Conservation (phyloP, 495 filamentous ascomycete genomes). For the Viridothelium virens region DNA sequence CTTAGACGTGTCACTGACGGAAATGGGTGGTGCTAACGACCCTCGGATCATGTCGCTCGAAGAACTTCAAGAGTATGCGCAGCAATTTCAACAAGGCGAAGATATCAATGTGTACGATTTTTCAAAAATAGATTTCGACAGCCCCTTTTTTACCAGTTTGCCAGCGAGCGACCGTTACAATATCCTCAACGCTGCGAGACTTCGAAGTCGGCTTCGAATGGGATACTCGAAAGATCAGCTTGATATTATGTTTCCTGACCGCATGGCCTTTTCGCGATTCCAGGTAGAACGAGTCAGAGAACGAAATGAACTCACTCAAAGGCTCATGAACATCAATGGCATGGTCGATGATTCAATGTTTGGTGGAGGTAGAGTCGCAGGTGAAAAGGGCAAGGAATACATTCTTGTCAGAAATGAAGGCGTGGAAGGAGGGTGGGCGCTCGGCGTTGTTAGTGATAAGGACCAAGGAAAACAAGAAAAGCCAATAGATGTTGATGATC, state of each 20-base stretch:
- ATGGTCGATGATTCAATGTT: conserved; percentile 67
- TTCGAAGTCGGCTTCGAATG: conserved; percentile 85
- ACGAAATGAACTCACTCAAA: conserved; percentile 89
- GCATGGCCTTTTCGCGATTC: conserved; percentile 95
- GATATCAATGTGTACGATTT: conserved; percentile 98
- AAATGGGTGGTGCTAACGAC: conserved; percentile 85
- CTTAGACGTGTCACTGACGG: conserved; percentile 61
- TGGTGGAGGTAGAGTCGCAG: conserved; percentile 63
- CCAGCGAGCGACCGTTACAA: conserved; percentile 91
- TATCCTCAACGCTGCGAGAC: conserved; percentile 84
- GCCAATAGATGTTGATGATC: conserved; percentile 81
- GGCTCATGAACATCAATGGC: conserved; percentile 88
- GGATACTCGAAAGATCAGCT: conserved; percentile 93
- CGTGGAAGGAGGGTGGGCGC: conserved; percentile 92
- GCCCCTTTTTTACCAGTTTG: conserved; percentile 83
- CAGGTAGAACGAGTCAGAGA: conserved; percentile 91
- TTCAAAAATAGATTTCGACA: conserved; percentile 95
- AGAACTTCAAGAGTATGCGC: conserved; percentile 85
- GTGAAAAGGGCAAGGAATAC: conserved; percentile 87
- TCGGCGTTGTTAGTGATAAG: conserved; percentile 74
- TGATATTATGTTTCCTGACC: conserved; percentile 89
- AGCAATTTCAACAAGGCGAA: conserved; percentile 85
- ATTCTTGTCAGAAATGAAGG: conserved; percentile 91
- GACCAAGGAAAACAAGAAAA: conserved; percentile 68
- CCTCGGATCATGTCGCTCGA: conserved; percentile 90